Evolutionary conservation across 495 filamentous ascomycete species (phyloP), one percentile per base, ranked within the genome.

Genomic region (Hypoxylon subgilvum): DNA sequence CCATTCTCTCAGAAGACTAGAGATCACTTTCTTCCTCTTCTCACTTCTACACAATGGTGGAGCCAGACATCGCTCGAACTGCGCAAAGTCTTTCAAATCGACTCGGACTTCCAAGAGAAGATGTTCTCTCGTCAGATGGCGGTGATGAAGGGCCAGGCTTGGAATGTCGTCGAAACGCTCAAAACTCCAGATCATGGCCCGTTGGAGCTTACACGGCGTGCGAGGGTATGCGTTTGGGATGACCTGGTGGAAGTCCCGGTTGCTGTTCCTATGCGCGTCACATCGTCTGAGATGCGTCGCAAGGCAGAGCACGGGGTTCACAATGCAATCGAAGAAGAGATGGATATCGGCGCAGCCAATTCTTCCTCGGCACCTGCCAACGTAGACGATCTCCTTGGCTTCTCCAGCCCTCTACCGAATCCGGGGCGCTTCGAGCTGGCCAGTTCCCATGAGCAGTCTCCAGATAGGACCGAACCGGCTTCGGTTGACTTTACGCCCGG

Each of bases 131-230:
- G 88, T 46, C 94, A 98, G 66, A 96, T 97, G 40, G 93, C 95
- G 1, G 94, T 98, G 32, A 94, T 98, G 89, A 98, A 98, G 75
- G 94, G 94, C 3, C 94, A 98, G 66, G 94, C 95, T 6, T 98
- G 92, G 90, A 98, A 98, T 72, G 94, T 98, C 2, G 92, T 98
- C 6, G 94, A 98, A 76, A 96, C 93, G 8, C 77, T 98, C 44
- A 98, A 98, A 68, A 88, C 86, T 3, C 79, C 82, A 1, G 95
- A 96, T 70, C 93, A 97, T 61, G 94, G 94, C 1, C 94, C 94
- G 1, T 78, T 98, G 13, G 94, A 98, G 73, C 80, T 98, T 53
- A 97, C 93, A 14, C 83, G 94, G 59, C 80, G 94, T 63, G 86
- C 90, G 12, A 84, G 93, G 64, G 92, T 97, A 25, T 96, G 91